Conservation (phyloP, 192 early-diverging fungal species). For the Haplosporangium gracile region DNA sequence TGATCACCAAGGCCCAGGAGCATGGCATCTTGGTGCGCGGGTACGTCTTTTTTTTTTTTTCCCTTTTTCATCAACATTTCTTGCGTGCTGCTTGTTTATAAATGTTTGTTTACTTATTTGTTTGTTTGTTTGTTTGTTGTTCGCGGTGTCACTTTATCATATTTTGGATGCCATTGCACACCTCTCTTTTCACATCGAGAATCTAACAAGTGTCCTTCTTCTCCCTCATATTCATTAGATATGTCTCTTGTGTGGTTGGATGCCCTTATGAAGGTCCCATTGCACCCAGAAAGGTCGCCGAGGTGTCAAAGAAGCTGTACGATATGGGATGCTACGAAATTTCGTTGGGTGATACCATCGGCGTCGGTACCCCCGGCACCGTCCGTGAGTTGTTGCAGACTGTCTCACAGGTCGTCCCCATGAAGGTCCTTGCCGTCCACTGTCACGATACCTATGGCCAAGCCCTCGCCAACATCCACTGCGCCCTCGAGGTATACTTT, state of each 20-base stretch:
- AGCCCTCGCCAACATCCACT: conserved; percentile 92
- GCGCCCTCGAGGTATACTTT: conserved; percentile 71
- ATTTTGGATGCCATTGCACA: neutral
- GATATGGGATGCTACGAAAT: conserved; percentile 98
- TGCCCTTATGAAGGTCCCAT: conserved; percentile 94
- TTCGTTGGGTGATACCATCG: conserved; percentile 96
- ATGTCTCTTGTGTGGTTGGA: conserved; percentile 91
- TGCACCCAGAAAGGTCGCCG: conserved; percentile 75
- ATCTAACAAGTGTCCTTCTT: neutral
- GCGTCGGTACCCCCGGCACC: conserved; percentile 82
- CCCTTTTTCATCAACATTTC: neutral
- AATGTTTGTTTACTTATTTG: neutral
- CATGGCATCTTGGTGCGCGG: conserved; percentile 80
- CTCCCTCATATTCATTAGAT: conserved; percentile 61
- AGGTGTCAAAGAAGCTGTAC: conserved; percentile 76
- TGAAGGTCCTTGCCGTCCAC: conserved; percentile 87
- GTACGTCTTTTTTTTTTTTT: conserved; percentile 56
- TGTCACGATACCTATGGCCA: conserved; percentile 99
- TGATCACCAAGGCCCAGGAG: conserved; percentile 73
- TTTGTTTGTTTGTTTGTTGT: neutral
- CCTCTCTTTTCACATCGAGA: neutral
- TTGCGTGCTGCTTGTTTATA: neutral
- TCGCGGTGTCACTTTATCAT: neutral
- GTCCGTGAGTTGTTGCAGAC: conserved; percentile 73
- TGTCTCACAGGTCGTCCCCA: conserved; percentile 77